Evolutionary conservation across 1,284 basidiomycete species (phyloP).

Genomic region (Fomitopsis palustris): DNA sequence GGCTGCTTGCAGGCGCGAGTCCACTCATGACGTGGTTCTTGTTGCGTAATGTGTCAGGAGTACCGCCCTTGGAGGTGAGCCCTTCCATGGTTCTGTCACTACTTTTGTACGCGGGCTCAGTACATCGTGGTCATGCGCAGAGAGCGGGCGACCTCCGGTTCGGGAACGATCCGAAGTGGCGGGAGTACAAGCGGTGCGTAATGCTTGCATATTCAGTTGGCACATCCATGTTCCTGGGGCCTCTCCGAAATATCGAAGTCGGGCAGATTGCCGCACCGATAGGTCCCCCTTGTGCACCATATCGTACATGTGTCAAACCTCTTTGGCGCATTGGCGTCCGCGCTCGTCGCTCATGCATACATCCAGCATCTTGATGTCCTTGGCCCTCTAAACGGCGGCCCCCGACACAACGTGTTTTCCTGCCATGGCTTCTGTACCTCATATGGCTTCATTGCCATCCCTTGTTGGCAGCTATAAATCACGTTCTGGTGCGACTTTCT

Average conservation of each 20-base stretch:
- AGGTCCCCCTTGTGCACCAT: background rate
- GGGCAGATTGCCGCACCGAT: conserved; percentile 1
- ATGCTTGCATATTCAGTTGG: background rate
- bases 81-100: background rate
- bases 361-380: background rate
- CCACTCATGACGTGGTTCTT: conserved; percentile 67
- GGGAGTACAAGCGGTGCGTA: conserved; percentile 61
- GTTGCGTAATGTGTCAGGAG: conserved; percentile 57
- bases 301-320: background rate
- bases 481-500: background rate
- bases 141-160: conserved; percentile 63
- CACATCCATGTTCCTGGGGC: conserved; percentile 3
- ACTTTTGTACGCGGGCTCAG: background rate
- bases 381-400: background rate
- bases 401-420: background rate
- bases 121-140: conserved; percentile 17
- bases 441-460: background rate
- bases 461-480: background rate
- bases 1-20: conserved; percentile 52
- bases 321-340: background rate
- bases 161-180: conserved; percentile 60
- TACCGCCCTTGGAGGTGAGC: conserved; percentile 61
- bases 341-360: background rate
- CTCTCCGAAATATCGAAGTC: background rate
- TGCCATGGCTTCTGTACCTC: background rate